These are phyloP conservation scores for Drechslera avenae DNA, from an alignment of 2,329 filamentous ascomycete species.

Conservation along the genomic window DNA sequence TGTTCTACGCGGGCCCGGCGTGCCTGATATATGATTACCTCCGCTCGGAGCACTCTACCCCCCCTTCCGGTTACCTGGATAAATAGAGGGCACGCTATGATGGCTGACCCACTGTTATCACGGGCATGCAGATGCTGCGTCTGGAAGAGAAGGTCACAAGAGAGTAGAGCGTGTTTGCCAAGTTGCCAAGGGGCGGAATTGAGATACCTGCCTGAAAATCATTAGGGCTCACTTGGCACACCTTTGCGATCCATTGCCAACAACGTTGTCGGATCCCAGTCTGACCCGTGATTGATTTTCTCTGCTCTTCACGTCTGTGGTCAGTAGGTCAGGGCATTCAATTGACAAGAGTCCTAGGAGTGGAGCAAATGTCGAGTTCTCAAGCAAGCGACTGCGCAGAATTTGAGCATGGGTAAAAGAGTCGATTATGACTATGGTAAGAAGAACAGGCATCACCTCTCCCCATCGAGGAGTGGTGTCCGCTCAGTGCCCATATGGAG, in stretches of 20 bases:
- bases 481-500: conserved; percentile 1
- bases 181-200: conserved; percentile 32
- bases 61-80: conserved; percentile 11
- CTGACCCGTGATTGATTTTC: no score
- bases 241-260: conserved; percentile 10
- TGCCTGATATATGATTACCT: conserved; percentile 23
- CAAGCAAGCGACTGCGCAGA: no score
- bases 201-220: conserved; percentile 39
- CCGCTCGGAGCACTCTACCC: not conserved
- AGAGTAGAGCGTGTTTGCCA: conserved; percentile 24
- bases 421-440: no score
- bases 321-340: no score
- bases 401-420: no score
- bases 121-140: conserved; percentile 25
- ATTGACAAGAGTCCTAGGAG: no score
- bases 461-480: conserved; percentile 6
- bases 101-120: conserved; percentile 31
- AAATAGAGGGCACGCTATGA: conserved; percentile 17
- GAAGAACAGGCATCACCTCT: not conserved
- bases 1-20: conserved; percentile 1
- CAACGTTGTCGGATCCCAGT: not conserved
- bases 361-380: no score
- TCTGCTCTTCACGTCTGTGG: no score
- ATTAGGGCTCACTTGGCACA: conserved; percentile 29
- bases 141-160: conserved; percentile 43